Evolutionary conservation across 108 stramenopile genomes (phyloP), one percentile per base, ranked within the genome.

Genomic region (Skeletonema potamos): DNA sequence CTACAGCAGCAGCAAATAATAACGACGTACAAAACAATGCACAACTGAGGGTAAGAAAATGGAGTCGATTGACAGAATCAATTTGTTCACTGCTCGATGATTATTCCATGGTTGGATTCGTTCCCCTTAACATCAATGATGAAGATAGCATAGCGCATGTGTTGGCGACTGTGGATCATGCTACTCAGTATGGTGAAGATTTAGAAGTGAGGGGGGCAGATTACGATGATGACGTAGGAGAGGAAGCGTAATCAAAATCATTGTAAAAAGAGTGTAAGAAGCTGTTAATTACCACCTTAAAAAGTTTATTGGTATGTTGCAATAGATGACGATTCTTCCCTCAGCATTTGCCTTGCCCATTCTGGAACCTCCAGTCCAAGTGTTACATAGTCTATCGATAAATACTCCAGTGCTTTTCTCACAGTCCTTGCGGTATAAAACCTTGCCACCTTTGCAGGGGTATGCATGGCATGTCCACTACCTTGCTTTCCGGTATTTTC

Each of bases 151-250:
- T 96, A 22, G 84, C 92, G 39, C 79, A 87, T 54, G 86, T 96
- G 6, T 69, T 99, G 65, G 82, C 86, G 12, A 86, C 87, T 54
- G 92, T 94, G 0, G 98, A 99, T 84, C 89, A 94, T 73, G 87
- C 91, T 8, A 87, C 96, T 62, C 97, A 98, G 73, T 98, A 96
- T 75, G 98, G 98, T 6, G 98, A 98, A 82, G 92, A 97, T 46
- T 69, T 88, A 54, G 98, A 99, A 64, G 92, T 96, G 6, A 54
- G 82, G 20, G 88, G 84, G 6, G 82, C 80, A 15, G 90, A 88
- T 33, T 79, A 77, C 26, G 85, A 85, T 61, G 84, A 78, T 66
- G 83, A 84, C 32, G 71, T 58, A 3, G 74, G 69, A 20, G 76
- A 51, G 22, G 48, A 51, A 22, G 22, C 9, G 9, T 51, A 22